Evolutionary conservation across 176 grass and related monocot genomes (phyloP).

Genomic region (Themeda triandra): DNA sequence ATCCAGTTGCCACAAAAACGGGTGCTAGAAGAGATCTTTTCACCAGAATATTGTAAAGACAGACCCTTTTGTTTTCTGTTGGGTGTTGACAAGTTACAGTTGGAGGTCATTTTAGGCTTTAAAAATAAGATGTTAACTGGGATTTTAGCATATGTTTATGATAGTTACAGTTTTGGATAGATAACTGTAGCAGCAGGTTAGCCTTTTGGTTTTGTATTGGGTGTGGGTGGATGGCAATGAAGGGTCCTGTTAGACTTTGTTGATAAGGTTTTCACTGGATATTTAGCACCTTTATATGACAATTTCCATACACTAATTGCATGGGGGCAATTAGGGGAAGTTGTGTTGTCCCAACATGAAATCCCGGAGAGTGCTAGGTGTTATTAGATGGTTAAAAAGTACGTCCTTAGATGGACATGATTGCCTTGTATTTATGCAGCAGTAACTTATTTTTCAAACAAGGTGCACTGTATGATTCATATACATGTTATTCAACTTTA

Average conservation of each 20-base stretch:
- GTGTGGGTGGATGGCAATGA: not conserved
- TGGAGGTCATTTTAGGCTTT: not conserved
- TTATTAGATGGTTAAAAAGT: not conserved
- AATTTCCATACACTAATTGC: not conserved
- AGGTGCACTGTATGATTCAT: conserved; percentile 5
- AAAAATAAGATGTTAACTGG: not conserved
- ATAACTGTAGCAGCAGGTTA: not conserved
- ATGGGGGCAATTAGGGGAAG: too few relatives aligned
- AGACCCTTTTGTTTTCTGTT: not conserved
- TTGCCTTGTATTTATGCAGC: not conserved
- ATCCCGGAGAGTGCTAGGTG: not conserved
- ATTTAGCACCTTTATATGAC: not conserved
- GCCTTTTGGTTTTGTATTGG: not conserved
- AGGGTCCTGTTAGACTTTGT: not conserved
- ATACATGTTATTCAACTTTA: not conserved
- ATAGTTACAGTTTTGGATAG: not conserved
- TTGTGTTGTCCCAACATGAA: not conserved
- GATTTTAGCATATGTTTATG: not conserved
- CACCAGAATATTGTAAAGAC: not conserved
- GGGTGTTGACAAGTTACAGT: not conserved
- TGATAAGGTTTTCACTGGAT: not conserved
- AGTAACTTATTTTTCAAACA: not conserved
- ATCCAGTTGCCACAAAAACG: not conserved
- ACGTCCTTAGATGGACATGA: not conserved
- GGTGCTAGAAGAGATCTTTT: not conserved